phyloP scores from a whole-genome alignment of 331 rosid species.

The Dryas integrifolia region DNA sequence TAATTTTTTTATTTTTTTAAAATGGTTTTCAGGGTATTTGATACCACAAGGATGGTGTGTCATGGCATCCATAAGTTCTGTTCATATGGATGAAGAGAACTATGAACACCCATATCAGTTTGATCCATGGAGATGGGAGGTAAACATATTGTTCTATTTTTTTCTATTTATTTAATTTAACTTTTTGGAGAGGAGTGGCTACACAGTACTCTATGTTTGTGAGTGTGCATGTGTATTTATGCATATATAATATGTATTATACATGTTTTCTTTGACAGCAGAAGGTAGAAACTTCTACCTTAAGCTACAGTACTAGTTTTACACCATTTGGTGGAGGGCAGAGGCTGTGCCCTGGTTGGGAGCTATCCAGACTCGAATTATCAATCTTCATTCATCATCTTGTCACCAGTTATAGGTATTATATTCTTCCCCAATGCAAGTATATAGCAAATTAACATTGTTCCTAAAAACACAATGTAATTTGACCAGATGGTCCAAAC shows the following conservation, averaged over 20 bases:
- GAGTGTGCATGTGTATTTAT: not conserved
- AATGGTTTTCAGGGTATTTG: conserved; percentile 45
- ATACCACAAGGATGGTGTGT: conserved; percentile 75
- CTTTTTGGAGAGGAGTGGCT: not conserved
- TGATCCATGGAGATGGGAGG: conserved; percentile 97
- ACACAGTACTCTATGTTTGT: not conserved
- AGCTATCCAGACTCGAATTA: conserved; percentile 72
- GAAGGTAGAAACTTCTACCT: conserved; percentile 42
- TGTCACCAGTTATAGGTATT: conserved; percentile 69
- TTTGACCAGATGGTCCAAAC: not conserved
- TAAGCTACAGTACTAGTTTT: conserved; percentile 39
- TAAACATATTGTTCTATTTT: conserved; percentile 12
- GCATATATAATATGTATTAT: not conserved
- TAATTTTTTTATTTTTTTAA: not conserved
- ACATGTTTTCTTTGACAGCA: conserved; percentile 25
- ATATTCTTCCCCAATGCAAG: no score
- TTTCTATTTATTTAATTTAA: not conserved
- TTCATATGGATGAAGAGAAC: conserved; percentile 63
- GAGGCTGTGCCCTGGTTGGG: conserved; percentile 86
- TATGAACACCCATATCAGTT: conserved; percentile 61
- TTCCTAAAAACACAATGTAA: not conserved
- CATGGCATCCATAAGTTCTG: conserved; percentile 68
- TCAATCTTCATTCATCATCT: conserved; percentile 82
- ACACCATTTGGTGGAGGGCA: conserved; percentile 90
- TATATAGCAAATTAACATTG: not conserved